Percentiles rank a stretch among this genome's conserved stretches.
Evolutionary conservation across 1,284 basidiomycete species (phyloP).

Genomic region (Coniophora puteana): DNA sequence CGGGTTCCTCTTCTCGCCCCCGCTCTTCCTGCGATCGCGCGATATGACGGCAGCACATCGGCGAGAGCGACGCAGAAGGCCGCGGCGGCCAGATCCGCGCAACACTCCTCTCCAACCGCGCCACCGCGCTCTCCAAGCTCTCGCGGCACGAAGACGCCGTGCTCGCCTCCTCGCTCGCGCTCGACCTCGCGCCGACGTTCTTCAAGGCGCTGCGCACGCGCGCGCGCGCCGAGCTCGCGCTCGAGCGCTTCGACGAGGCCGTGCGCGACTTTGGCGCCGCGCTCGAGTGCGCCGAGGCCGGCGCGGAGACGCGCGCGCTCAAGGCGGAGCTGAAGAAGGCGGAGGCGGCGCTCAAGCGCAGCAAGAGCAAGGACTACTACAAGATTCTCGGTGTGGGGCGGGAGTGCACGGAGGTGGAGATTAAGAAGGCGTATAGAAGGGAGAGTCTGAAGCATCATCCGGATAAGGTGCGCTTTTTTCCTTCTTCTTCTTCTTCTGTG

Average conservation of each 20-base stretch:
- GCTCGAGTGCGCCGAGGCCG: conserved; percentile 62
- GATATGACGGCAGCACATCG: conserved; percentile 57
- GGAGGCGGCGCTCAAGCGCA: conserved; percentile 72
- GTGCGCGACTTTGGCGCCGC: conserved; percentile 78
- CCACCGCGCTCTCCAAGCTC: conserved; percentile 70
- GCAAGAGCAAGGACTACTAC: conserved; percentile 85
- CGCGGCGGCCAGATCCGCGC: conserved; percentile 76
- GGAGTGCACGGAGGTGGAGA: conserved; percentile 62
- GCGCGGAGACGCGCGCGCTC: conserved; percentile 61
- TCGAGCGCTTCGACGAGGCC: conserved; percentile 72
- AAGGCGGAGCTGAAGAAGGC: conserved; percentile 72
- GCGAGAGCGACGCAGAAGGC: conserved; percentile 60
- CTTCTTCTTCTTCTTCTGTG: background rate
- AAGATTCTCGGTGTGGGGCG: conserved; percentile 64
- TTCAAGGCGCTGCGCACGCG: conserved; percentile 87
- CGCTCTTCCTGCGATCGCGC: too few relatives aligned
- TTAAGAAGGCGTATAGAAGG: conserved; percentile 77
- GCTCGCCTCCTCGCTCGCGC: conserved; percentile 65
- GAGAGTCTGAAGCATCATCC: conserved; percentile 83
- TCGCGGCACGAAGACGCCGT: conserved; percentile 66
- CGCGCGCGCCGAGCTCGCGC: conserved; percentile 72
- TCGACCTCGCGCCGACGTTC: conserved; percentile 59
- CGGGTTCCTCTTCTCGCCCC: too few relatives aligned
- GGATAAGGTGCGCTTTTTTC: conserved; percentile 58
- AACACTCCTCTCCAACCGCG: conserved; percentile 79